Percentiles rank a stretch among this genome's conserved stretches.
phyloP scores from a whole-genome alignment of 2,329 filamentous ascomycete genomes.

The Neoarthrinium moseri region DNA sequence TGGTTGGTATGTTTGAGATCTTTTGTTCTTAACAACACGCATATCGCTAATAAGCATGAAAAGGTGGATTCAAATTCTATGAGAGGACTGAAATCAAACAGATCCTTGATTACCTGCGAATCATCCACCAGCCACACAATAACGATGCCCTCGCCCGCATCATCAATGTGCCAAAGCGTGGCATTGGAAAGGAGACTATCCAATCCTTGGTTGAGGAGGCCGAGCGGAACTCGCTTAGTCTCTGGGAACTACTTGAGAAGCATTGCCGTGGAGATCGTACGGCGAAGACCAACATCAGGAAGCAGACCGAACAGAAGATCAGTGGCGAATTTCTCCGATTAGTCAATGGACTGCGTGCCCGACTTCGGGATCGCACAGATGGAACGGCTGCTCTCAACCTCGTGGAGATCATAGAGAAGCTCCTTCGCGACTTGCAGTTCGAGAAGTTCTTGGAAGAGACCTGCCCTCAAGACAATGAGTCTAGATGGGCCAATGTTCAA shows the following conservation, averaged over 20 bases:
- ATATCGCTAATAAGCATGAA: conserved; percentile 11
- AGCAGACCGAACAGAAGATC: conserved; percentile 51
- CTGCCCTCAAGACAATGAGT: conserved; percentile 67
- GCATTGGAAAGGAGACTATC: conserved; percentile 77
- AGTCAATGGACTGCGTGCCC: conserved; percentile 36
- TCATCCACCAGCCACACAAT: conserved; percentile 80
- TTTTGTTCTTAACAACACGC: background rate
- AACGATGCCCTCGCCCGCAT: conserved; percentile 83
- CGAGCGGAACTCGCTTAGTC: conserved; percentile 62
- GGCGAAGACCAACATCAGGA: conserved; percentile 48
- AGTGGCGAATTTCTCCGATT: conserved; percentile 46
- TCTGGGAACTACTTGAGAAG: conserved; percentile 71
- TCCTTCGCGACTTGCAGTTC: conserved; percentile 67
- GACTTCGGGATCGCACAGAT: conserved; percentile 25
- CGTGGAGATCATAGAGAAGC: conserved; percentile 47
- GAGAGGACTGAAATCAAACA: conserved; percentile 87
- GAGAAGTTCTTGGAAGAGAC: conserved; percentile 70
- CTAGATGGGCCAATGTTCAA: conserved; percentile 83
- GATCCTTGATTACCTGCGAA: conserved; percentile 82
- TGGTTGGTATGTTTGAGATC: conserved; percentile 63
- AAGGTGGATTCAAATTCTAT: conserved; percentile 79
- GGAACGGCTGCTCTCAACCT: conserved; percentile 35
- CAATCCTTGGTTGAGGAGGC: conserved; percentile 75
- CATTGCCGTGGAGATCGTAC: conserved; percentile 50
- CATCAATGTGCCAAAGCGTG: conserved; percentile 79